Evolutionary conservation across 768 basidiomycete species (phyloP).

Genomic region (Tulasnella sp.): DNA sequence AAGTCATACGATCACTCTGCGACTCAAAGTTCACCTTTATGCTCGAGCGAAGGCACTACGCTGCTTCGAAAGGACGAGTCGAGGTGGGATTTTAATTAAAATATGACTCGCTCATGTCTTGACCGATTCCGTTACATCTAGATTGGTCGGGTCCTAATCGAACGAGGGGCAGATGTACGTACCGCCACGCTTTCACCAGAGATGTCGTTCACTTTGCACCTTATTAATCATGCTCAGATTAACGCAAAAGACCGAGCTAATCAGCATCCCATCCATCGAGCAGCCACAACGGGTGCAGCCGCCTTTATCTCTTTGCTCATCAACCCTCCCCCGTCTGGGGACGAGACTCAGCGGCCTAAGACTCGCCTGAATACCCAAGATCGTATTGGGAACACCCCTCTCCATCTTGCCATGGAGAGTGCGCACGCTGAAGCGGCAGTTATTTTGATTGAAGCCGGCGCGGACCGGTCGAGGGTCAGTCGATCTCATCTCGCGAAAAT

Average conservation of each 20-base stretch:
- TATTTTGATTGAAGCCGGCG: conserved; percentile 85
- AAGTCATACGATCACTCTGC: neutral
- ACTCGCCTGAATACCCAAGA: conserved; percentile 78
- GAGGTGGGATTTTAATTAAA: conserved; percentile 39
- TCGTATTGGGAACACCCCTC: conserved; percentile 81
- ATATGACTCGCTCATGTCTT: conserved; percentile 20
- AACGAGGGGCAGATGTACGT: conserved; percentile 84
- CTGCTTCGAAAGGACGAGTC: conserved; percentile 81
- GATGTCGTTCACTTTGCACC: conserved; percentile 22
- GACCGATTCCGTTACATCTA: conserved; percentile 29
- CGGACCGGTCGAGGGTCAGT: conserved; percentile 78
- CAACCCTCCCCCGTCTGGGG: conserved; percentile 48
- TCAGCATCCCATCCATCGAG: conserved; percentile 89
- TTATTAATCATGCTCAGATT: conserved; percentile 42
- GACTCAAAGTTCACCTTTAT: conserved; percentile 16
- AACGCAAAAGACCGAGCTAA: conserved; percentile 90
- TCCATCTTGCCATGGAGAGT: conserved; percentile 96
- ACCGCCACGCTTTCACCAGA: conserved; percentile 24
- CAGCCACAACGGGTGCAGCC: conserved; percentile 87
- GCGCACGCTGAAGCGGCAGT: conserved; percentile 88
- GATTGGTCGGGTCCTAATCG: conserved; percentile 80
- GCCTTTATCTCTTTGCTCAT: conserved; percentile 83
- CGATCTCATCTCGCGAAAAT: neutral
- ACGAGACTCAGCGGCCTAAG: conserved; percentile 44
- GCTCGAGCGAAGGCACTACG: conserved; percentile 66